These are phyloP conservation scores for Eutypa lata DNA, from an alignment of 2,329 filamentous ascomycete genomes.

Conservation along the genomic window DNA sequence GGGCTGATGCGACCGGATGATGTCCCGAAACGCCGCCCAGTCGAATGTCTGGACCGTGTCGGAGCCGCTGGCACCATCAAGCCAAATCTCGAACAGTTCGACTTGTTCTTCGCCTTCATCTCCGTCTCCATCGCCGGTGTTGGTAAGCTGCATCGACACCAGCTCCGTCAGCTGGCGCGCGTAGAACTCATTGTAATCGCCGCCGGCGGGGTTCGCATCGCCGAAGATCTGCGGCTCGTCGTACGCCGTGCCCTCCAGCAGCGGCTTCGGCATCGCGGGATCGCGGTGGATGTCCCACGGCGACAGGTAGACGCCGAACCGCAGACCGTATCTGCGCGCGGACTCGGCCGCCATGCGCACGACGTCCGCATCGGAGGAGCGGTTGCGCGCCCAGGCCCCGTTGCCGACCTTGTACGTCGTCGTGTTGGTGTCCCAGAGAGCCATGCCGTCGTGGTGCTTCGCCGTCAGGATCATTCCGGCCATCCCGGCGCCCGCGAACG, in stretches of 20 bases:
- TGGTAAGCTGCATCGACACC: slow-evolving; percentile 16
- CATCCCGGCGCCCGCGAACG: slow-evolving; percentile 27
- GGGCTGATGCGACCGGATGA: slow-evolving; percentile 25
- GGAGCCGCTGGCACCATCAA: slow-evolving; percentile 30
- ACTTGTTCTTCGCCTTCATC: background rate
- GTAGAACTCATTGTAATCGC: slow-evolving; percentile 32
- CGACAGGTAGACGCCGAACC: slow-evolving; percentile 32
- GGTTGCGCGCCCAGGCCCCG: slow-evolving; percentile 27
- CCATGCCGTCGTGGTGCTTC: slow-evolving; percentile 35
- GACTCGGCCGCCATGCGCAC: slow-evolving; percentile 30
- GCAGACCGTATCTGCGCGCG: slow-evolving; percentile 29
- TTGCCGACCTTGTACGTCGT: slow-evolving; percentile 32
- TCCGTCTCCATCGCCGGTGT: slow-evolving; percentile 7
- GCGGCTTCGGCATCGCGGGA: slow-evolving; percentile 30
- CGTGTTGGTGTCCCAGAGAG: slow-evolving; percentile 31
- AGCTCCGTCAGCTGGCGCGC: slow-evolving; percentile 24
- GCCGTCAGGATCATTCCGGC: slow-evolving; percentile 33
- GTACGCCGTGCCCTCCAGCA: slow-evolving; percentile 26
- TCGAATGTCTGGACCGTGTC: slow-evolving; percentile 28
- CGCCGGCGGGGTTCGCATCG: slow-evolving; percentile 14
- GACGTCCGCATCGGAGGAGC: slow-evolving; percentile 24
- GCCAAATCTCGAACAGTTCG: slow-evolving; percentile 28
- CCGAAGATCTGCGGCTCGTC: slow-evolving; percentile 34
- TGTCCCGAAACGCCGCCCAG: slow-evolving; percentile 26
- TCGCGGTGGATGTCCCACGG: slow-evolving; percentile 36